Conservation (phyloP, 768 basidiomycete genomes). For the Suillus variegatus region DNA sequence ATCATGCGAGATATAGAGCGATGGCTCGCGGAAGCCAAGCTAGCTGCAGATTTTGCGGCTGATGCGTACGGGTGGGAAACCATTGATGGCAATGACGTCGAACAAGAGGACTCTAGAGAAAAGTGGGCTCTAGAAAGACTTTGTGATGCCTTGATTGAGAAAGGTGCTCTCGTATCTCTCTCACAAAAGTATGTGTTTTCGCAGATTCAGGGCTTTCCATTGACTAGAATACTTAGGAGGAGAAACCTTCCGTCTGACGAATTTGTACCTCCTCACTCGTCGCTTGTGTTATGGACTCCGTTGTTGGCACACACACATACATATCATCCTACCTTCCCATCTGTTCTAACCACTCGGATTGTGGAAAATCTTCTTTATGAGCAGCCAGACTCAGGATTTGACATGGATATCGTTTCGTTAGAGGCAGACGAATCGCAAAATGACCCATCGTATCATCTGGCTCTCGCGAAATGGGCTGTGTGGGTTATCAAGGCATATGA, state of each 20-base stretch:
- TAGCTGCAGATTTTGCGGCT: slow-evolving; percentile 54
- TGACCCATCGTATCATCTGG: slow-evolving; percentile 53
- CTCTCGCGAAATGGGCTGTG: slow-evolving; percentile 68
- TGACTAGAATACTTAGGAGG: slow-evolving; percentile 46
- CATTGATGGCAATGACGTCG: slow-evolving; percentile 23
- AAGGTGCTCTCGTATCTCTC: slow-evolving; percentile 77
- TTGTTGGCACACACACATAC: slow-evolving; percentile 58
- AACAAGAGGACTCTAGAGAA: slow-evolving; percentile 55
- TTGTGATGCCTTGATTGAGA: slow-evolving; percentile 64
- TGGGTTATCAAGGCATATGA: slow-evolving; percentile 56
- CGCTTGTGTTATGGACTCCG: slow-evolving; percentile 66
- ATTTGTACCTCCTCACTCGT: slow-evolving; percentile 50
- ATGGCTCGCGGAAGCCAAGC: slow-evolving; percentile 76
- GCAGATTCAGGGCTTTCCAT: slow-evolving; percentile 7
- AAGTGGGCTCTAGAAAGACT: slow-evolving; percentile 68
- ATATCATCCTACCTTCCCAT: slow-evolving; percentile 57
- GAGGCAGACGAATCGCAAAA: slow-evolving; percentile 20
- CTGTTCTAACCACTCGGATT: slow-evolving; percentile 49
- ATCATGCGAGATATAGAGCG: slow-evolving; percentile 67
- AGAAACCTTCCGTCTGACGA: slow-evolving; percentile 42
- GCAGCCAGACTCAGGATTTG: slow-evolving; percentile 12
- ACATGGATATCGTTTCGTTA: slow-evolving; percentile 19
- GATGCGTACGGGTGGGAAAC: slow-evolving; percentile 51
- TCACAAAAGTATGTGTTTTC: slow-evolving; percentile 69
- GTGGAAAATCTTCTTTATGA: slow-evolving; percentile 35